A percentile compares a stretch with the other conserved stretches of the same genome.
These are phyloP conservation scores for Dioszegia crocea DNA, from an alignment of 768 basidiomycete species.

Conservation along the genomic window DNA sequence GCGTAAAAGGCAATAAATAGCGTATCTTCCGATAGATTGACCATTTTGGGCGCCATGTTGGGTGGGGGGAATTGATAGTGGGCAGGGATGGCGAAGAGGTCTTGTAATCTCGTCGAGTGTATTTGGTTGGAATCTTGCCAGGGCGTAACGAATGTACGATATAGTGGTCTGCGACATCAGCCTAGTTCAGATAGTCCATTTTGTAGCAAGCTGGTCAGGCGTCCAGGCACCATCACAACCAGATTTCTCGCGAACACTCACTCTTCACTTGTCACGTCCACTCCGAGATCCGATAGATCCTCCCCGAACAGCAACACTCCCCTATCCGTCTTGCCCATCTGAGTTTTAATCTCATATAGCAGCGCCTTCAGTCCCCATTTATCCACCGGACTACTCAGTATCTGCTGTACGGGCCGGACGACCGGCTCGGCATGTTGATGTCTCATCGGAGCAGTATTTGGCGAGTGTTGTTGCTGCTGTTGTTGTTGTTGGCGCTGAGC, in stretches of 20 bases:
- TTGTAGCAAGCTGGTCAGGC: too few relatives aligned
- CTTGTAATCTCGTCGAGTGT: constrained; percentile 60
- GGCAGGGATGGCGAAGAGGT: constrained; percentile 80
- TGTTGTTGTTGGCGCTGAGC: constrained; percentile 20
- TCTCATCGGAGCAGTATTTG: constrained; percentile 10
- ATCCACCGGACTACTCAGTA: constrained; percentile 86
- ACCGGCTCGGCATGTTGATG: constrained; percentile 23
- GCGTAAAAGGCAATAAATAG: constrained; percentile 98
- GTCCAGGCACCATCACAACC: too few relatives aligned
- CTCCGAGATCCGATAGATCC: constrained; percentile 83
- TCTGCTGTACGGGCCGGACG: constrained; percentile 73
- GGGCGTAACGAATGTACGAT: constrained; percentile 90
- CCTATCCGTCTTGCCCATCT: constrained; percentile 69
- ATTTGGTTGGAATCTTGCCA: constrained; percentile 78
- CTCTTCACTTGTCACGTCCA: constrained; percentile 82
- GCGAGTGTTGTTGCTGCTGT: constrained; percentile 25
- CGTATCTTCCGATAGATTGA: constrained; percentile 83
- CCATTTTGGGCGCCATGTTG: constrained; percentile 57
- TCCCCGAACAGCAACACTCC: constrained; percentile 79
- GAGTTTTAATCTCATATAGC: constrained; percentile 64
- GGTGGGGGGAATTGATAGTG: constrained; percentile 91
- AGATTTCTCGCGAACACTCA: constrained; percentile 52
- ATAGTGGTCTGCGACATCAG: constrained; percentile 61
- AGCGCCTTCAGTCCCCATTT: constrained; percentile 88
- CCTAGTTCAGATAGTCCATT: neutral